phyloP scores from a whole-genome alignment of 2,329 filamentous ascomycete species.

The Verticillium zaregamsianum region DNA sequence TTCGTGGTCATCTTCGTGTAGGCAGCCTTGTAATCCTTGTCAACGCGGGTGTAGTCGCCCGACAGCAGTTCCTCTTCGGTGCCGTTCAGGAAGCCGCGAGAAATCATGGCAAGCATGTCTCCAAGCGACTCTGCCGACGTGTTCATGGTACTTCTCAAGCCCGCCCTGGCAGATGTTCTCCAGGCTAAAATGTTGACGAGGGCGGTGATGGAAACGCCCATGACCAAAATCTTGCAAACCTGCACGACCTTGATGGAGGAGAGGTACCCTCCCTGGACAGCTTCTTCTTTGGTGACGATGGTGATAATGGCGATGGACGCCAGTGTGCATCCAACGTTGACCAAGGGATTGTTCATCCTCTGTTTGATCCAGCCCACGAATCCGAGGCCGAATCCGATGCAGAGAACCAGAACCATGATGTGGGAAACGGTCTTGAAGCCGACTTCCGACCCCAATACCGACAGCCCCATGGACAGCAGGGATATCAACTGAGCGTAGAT shows the following conservation, averaged over 20 bases:
- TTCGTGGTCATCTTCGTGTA: constrained; percentile 71
- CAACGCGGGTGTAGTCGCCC: constrained; percentile 58
- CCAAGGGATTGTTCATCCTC: constrained; percentile 69
- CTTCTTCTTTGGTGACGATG: constrained; percentile 85
- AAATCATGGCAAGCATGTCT: constrained; percentile 77
- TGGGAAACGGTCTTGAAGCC: constrained; percentile 67
- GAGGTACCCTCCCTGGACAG: constrained; percentile 77
- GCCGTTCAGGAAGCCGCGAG: constrained; percentile 78
- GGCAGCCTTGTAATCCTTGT: constrained; percentile 59
- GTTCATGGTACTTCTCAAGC: constrained; percentile 69
- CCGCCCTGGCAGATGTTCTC: constrained; percentile 70
- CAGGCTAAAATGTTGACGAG: constrained; percentile 73
- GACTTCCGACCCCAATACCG: constrained; percentile 40
- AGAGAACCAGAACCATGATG: constrained; percentile 73
- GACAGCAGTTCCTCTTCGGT: constrained; percentile 73
- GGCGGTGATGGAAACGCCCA: constrained; percentile 70
- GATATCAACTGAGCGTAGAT: constrained; percentile 66
- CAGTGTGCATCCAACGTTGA: constrained; percentile 81
- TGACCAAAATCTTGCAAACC: constrained; percentile 77
- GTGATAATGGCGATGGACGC: constrained; percentile 87
- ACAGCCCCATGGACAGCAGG: constrained; percentile 83
- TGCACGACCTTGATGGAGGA: constrained; percentile 78
- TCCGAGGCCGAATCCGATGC: constrained; percentile 81
- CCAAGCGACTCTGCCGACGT: constrained; percentile 71
- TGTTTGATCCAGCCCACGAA: constrained; percentile 88